Evolutionary conservation across 306 rosid species (phyloP), one percentile per base, ranked within the genome.

Genomic region (Rubus parviflorus): DNA sequence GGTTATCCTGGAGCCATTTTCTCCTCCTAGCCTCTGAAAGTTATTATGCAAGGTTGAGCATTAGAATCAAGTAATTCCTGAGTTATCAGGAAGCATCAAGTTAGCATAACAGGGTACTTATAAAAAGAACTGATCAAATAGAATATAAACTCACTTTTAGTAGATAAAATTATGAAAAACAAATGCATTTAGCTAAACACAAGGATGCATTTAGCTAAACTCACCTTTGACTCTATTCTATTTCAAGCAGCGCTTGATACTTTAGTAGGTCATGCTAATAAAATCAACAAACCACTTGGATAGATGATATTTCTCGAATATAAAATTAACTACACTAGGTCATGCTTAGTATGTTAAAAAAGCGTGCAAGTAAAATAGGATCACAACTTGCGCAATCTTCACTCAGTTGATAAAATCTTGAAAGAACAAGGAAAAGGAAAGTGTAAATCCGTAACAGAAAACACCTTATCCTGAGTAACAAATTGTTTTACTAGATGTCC

Each of bases 21-120:
- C 99, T 90, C 75, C 99, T 92, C 78, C 89, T 87, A 41, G 99
- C 97, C 96, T 95, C 99, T 95, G 96, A 54, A 76, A 75, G 82
- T 60, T 76, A 78, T 13, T 46, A 73, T 58, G 49, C 23, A 82
- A 82, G 52, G 17, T 67, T 25, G 62, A 70, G 61, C 62, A 37
- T 71, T 8, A 83, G 70, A 80, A 73, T 66, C 75, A 87, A 72
- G 81, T 68, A 67, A 71, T 68, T 77, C 23, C 81, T 8, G 42
- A 60, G 72, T 70, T 60, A 77, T 35, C 75, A 67, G 25, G 66
- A 58, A 49, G 66, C 16, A 73, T 19, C 13, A 56, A 73, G 53
- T 56, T 51, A 47, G 49, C 13, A 25, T 8, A 52, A 41, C 23
- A 54, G 15, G 69, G 15, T 43, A 56, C 30, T 35, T 65, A 6